Evolutionary conservation across 2,329 filamentous ascomycete genomes (phyloP).

Genomic region (Apiospora sp.): DNA sequence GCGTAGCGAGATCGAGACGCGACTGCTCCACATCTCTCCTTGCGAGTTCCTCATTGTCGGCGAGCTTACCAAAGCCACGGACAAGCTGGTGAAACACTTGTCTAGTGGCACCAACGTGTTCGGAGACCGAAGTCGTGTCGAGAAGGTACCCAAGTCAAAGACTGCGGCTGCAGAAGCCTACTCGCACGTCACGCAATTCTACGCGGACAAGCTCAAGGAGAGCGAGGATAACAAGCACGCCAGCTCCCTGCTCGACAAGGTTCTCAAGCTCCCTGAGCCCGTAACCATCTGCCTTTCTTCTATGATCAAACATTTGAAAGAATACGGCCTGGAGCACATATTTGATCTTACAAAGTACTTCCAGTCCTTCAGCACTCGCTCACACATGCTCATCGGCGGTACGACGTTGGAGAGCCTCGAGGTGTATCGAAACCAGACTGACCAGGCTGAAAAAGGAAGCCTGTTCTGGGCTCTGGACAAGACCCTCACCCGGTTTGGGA

Average conservation of each 20-base stretch:
- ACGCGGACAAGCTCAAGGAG: conserved; percentile 82
- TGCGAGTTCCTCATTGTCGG: conserved; percentile 96
- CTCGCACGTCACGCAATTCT: conserved; percentile 91
- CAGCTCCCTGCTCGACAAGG: conserved; percentile 79
- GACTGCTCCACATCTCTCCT: conserved; percentile 93
- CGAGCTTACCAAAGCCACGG: conserved; percentile 86
- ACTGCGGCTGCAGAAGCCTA: conserved; percentile 85
- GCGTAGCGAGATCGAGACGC: conserved; percentile 93
- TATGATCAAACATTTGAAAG: conserved; percentile 92
- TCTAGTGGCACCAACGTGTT: conserved; percentile 92
- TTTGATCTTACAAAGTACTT: conserved; percentile 98
- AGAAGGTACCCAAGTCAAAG: conserved; percentile 77
- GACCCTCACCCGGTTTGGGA: conserved; percentile 88
- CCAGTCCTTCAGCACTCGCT: conserved; percentile 89
- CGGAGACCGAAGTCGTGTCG: conserved; percentile 87
- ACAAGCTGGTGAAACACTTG: conserved; percentile 90
- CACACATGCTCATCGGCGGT: conserved; percentile 95
- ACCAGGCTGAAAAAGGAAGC: conserved; percentile 84
- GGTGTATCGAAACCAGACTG: conserved; percentile 94
- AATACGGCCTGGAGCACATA: conserved; percentile 93
- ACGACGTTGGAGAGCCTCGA: conserved; percentile 94
- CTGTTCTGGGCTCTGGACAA: conserved; percentile 96
- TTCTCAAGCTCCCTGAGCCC: conserved; percentile 82
- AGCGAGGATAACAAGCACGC: conserved; percentile 62
- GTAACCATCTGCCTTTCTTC: conserved; percentile 93